These are phyloP conservation scores for Tilletia indica DNA, from an alignment of 1,284 basidiomycete species.

Conservation along the genomic window DNA sequence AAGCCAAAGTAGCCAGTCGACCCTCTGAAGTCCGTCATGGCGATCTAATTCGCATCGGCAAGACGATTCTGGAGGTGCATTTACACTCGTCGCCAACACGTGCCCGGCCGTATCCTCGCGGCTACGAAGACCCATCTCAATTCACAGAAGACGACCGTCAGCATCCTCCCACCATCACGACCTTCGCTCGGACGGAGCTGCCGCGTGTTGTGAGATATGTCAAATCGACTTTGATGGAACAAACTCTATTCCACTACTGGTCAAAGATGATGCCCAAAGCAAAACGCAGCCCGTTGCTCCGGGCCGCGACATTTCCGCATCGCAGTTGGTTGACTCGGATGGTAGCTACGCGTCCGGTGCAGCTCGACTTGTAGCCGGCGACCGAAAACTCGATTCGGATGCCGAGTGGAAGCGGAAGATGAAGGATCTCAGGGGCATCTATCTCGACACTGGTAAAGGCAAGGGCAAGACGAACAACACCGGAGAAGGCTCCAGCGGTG, in stretches of 20 bases:
- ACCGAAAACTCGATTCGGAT: slow-evolving; percentile 19
- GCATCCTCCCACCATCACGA: background rate
- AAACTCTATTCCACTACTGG: background rate
- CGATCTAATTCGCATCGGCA: slow-evolving; percentile 4
- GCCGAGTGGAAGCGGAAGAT: slow-evolving; percentile 20
- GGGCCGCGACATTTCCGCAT: background rate
- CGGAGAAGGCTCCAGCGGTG: background rate
- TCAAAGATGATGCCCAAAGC: background rate
- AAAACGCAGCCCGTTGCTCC: background rate
- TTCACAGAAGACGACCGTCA: too few relatives aligned
- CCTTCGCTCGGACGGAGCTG: background rate
- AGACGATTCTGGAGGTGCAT: slow-evolving; percentile 9
- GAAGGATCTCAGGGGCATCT: slow-evolving; percentile 16
- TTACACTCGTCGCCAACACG: background rate
- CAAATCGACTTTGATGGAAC: slow-evolving; percentile 6
- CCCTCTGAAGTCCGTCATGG: background rate
- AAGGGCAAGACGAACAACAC: background rate
- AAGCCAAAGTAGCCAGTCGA: slow-evolving; percentile 1
- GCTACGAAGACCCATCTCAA: background rate
- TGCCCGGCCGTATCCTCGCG: background rate
- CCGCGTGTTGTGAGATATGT: slow-evolving; percentile 1
- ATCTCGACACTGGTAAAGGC: background rate
- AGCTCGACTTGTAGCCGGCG: background rate
- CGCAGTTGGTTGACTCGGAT: background rate
- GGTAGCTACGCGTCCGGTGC: background rate